Conservation (phyloP, 352 stramenopile genomes). For the Pythium folliculosum region DNA sequence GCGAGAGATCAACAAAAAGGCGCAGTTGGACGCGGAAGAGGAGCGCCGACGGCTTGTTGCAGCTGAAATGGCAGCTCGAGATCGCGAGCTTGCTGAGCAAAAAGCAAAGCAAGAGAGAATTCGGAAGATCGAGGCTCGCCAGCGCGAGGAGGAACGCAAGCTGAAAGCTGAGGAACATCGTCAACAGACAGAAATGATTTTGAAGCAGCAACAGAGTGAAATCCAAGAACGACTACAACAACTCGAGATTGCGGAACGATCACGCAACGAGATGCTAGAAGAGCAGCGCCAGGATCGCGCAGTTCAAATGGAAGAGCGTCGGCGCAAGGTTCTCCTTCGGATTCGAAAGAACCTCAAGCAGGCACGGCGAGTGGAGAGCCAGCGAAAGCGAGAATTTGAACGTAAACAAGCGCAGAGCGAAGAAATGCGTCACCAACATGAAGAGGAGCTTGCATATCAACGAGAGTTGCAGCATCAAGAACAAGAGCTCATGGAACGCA, state of each 20-base stretch:
- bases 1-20: conserved; percentile 84
- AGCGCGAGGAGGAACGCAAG: conserved; percentile 75
- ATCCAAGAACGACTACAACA: conserved; percentile 61
- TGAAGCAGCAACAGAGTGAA: conserved; percentile 67
- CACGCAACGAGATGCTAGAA: conserved; percentile 75
- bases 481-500: conserved; percentile 71
- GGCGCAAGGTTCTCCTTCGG: conserved; percentile 54
- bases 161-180: conserved; percentile 75
- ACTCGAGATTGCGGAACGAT: conserved; percentile 61
- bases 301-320: conserved; percentile 65
- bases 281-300: conserved; percentile 63
- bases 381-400: conserved; percentile 67
- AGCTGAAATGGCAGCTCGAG: conserved; percentile 64
- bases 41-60: conserved; percentile 65
- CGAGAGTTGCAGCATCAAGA: conserved; percentile 62
- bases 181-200: conserved; percentile 48
- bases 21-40: conserved; percentile 82
- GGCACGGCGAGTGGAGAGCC: conserved; percentile 56
- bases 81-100: conserved; percentile 75
- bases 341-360: conserved; percentile 76
- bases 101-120: conserved; percentile 77
- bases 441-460: conserved; percentile 59
- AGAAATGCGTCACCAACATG: conserved; percentile 52
- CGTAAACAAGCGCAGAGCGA: conserved; percentile 65
- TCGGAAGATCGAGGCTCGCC: conserved; percentile 58